Evolutionary conservation across 2,329 filamentous ascomycete genomes (phyloP).

Genomic region (Mycosphaerelloides madeirae): DNA sequence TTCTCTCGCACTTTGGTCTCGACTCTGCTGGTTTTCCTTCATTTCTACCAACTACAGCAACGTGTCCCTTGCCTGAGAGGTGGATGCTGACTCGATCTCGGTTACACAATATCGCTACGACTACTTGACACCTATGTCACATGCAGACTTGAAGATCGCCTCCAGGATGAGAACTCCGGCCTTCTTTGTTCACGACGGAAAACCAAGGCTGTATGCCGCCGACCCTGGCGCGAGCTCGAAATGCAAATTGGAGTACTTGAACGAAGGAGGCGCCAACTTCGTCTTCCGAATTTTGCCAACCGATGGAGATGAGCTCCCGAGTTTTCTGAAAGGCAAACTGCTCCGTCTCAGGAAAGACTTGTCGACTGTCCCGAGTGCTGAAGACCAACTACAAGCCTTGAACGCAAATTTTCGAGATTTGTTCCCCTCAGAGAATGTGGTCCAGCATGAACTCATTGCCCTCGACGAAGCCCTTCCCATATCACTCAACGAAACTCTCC

Average conservation of each 20-base stretch:
- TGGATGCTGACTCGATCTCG: too few relatives aligned
- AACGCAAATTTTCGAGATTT: conserved; percentile 25
- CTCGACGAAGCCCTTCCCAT: conserved; percentile 19
- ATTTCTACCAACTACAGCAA: too few relatives aligned
- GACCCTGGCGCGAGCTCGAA: conserved; percentile 5
- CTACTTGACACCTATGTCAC: too few relatives aligned
- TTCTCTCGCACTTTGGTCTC: too few relatives aligned
- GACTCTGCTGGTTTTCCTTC: too few relatives aligned
- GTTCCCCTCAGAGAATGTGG: conserved; percentile 28
- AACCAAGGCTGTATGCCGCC: conserved; percentile 13
- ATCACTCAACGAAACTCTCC: conserved; percentile 24
- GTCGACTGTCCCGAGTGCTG: conserved; percentile 25
- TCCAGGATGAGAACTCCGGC: too few relatives aligned
- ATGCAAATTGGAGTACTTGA: conserved; percentile 29
- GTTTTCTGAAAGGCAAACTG: conserved; percentile 22
- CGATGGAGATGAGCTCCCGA: conserved; percentile 12
- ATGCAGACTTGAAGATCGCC: too few relatives aligned
- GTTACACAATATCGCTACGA: too few relatives aligned
- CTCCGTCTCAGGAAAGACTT: conserved; percentile 33
- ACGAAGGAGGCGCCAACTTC: conserved; percentile 37
- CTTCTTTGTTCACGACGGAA: conserved; percentile 14
- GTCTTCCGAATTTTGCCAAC: conserved; percentile 26
- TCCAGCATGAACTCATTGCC: conserved; percentile 27
- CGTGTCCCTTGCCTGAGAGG: too few relatives aligned
- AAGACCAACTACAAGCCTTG: conserved; percentile 26